phyloP scores from a whole-genome alignment of 345 rosid species.

The Erodium maritimum region DNA sequence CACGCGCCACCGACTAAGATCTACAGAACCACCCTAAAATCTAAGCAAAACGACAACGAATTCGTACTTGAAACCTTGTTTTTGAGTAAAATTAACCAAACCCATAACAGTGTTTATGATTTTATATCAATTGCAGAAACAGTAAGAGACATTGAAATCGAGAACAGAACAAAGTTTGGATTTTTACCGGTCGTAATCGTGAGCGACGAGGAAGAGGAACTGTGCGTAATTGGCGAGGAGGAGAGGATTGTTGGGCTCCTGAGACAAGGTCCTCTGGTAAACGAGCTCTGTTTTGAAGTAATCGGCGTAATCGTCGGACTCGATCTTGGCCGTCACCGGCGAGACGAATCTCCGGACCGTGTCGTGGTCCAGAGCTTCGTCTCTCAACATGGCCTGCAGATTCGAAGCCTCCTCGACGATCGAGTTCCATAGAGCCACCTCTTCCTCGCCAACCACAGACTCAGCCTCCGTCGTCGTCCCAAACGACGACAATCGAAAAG shows the following conservation, averaged over 20 bases:
- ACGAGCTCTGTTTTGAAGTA: slow-evolving; percentile 52
- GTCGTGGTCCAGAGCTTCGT: slow-evolving; percentile 40
- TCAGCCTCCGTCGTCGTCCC: slow-evolving; percentile 33
- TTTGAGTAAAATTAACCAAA: too few species aligned
- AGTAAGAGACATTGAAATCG: too few species aligned
- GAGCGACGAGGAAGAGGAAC: slow-evolving; percentile 68
- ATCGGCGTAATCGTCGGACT: slow-evolving; percentile 36
- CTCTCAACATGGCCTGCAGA: slow-evolving; percentile 35
- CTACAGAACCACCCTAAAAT: too few species aligned
- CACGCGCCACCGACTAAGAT: too few species aligned
- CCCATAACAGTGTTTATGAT: too few species aligned
- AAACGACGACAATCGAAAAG: slow-evolving; percentile 46
- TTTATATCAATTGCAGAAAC: too few species aligned
- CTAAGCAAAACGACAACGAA: too few species aligned
- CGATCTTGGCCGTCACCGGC: slow-evolving; percentile 41
- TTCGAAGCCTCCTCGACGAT: slow-evolving; percentile 57
- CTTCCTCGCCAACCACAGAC: slow-evolving; percentile 39
- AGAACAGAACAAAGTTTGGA: too few species aligned
- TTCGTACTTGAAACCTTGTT: too few species aligned
- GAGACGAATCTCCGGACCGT: slow-evolving; percentile 51
- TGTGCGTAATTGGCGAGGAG: slow-evolving; percentile 83
- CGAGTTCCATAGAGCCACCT: slow-evolving; percentile 51
- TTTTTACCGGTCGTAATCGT: slow-evolving; percentile 80
- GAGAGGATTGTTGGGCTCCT: slow-evolving; percentile 59
- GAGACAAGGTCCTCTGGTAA: slow-evolving; percentile 40